Evolutionary conservation across 257 asterid genomes (phyloP), one percentile per base, ranked within the genome.

Genomic region (Nicotiana otophora): DNA sequence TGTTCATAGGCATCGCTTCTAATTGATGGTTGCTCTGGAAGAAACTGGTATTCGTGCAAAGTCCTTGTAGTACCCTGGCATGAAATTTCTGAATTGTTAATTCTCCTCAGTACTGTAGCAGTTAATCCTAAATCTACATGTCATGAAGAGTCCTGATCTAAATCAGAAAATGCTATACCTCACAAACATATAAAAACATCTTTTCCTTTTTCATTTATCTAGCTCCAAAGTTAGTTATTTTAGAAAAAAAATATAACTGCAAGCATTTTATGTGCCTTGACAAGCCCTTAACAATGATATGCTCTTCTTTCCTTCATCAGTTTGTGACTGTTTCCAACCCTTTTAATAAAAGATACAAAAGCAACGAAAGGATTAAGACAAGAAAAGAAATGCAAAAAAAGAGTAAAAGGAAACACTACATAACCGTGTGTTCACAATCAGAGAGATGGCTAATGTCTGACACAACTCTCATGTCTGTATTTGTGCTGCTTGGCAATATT

Each of bases 11-110:
- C 83, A 84, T 89, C 93, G 23, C 82, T 91, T 86, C 94, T 89
- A 54, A 84, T 83, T 67, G 92, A 88, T 77, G 98, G 94, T 80
- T 92, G 92, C 88, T 94, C 97, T 10, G 98, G 97, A 79, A 94
- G 93, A 90, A 94, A 94, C 83, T 94, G 95, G 86, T 90, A 92
- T 70, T 94, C 97, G 7, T 85, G 97, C 79, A 92, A 80, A 83
- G 90, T 85, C 90, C 92, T 89, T 60, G 92, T 89, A 78, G 92
- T 87, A 87, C 93, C 92, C 98, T 94, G 89, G 85, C 42, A 91
- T 63, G 82, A 61, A 77, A 55, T 64, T 77, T 76, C 80, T 51
- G 62, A 76, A 51, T 61, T 12, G 76, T 68, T 42, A 82, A 58
- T 72, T 81, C 81, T 57, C 84, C 57, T 79, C 28, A 14, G 10